Percentiles rank a stretch among this genome's conserved stretches.
These are phyloP conservation scores for Aspergillus transmontanensis DNA, from an alignment of 2,329 filamentous ascomycete genomes.

Conservation along the genomic window DNA sequence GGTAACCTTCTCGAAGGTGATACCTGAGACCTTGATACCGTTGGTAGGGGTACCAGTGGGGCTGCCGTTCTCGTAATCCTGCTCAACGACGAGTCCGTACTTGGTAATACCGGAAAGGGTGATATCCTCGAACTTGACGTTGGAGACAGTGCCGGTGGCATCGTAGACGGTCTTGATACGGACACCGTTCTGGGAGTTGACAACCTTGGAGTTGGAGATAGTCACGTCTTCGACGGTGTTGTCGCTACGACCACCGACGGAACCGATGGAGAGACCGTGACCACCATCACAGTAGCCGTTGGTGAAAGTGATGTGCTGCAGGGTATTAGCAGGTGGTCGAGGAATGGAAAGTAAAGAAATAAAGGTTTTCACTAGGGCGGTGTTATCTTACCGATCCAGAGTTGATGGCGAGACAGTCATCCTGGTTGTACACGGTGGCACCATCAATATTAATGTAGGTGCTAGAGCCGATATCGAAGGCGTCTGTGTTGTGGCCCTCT, in stretches of 20 bases:
- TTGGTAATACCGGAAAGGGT: constrained; percentile 53
- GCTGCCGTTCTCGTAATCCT: constrained; percentile 56
- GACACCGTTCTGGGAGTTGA: constrained; percentile 36
- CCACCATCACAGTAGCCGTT: constrained; percentile 46
- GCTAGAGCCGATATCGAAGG: constrained; percentile 58
- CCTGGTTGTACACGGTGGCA: constrained; percentile 61
- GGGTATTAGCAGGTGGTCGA: background rate
- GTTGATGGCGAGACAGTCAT: constrained; percentile 63
- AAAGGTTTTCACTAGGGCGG: background rate
- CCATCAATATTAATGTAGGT: constrained; percentile 54
- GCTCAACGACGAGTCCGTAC: constrained; percentile 54
- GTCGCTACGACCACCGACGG: constrained; percentile 50
- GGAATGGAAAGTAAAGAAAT: background rate
- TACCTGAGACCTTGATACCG: constrained; percentile 42
- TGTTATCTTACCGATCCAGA: constrained; percentile 42
- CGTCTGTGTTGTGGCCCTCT: constrained; percentile 60
- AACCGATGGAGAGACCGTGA: constrained; percentile 38
- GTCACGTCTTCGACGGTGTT: constrained; percentile 57
- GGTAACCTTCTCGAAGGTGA: constrained; percentile 39
- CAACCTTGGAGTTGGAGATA: constrained; percentile 52
- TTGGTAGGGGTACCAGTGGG: constrained; percentile 39
- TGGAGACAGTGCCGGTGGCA: constrained; percentile 55
- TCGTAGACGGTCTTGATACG: constrained; percentile 55
- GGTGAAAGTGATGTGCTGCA: constrained; percentile 50
- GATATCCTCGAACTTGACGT: constrained; percentile 57